These are phyloP conservation scores for Effrenium voratum DNA, from an alignment of 73 alveolate species.

Conservation along the genomic window DNA sequence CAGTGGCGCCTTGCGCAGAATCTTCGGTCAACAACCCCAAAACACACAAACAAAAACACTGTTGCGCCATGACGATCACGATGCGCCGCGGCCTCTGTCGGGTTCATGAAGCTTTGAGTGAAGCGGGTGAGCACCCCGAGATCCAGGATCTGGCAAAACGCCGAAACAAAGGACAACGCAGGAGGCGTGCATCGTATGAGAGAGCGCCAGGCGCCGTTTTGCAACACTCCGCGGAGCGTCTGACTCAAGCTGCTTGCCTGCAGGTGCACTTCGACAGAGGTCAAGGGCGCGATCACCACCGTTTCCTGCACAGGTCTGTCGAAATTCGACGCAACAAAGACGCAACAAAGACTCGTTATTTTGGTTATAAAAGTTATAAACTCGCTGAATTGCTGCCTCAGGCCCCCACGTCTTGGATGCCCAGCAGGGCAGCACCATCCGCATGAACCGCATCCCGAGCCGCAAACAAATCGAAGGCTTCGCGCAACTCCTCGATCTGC, in stretches of 20 bases:
- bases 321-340: too few relatives aligned
- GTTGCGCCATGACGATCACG: not conserved
- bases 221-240: not conserved
- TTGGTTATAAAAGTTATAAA: too few relatives aligned
- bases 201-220: too few relatives aligned
- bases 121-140: slow-evolving; percentile 42
- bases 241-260: too few relatives aligned
- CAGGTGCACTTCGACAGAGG: slow-evolving; percentile 42
- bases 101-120: slow-evolving; percentile 42
- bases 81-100: slow-evolving; percentile 8
- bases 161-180: too few relatives aligned
- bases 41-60: not conserved
- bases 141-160: slow-evolving; percentile 27
- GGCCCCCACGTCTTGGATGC: too few relatives aligned
- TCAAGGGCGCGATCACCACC: slow-evolving; percentile 19
- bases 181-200: too few relatives aligned
- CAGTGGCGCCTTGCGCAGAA: not conserved
- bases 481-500: slow-evolving; percentile 71
- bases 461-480: slow-evolving; percentile 4
- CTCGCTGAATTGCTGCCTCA: too few relatives aligned
- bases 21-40: not conserved
- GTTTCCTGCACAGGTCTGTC: too few relatives aligned
- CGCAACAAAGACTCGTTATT: too few relatives aligned
- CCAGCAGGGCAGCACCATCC: too few relatives aligned
- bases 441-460: not conserved